Base-by-base conservation (phyloP, 768 basidiomycete genomes). In the Steccherinum ochraceum region DNA sequence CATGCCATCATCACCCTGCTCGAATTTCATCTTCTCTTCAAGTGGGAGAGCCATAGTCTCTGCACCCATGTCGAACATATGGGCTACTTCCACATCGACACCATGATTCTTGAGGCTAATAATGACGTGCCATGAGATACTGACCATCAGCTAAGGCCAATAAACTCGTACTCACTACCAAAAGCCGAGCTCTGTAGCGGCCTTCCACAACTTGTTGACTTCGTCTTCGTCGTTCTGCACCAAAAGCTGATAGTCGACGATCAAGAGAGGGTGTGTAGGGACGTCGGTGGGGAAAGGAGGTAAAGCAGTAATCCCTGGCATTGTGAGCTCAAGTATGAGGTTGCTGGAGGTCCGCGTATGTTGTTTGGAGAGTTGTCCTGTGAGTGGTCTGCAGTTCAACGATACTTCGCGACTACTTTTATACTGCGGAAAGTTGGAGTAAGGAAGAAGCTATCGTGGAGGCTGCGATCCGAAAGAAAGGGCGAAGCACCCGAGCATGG, bases 151-250 rank as follows among this genome's bases (percentile, higher is more conserved):
- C 23, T 26, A 35, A n/a, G 24, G 27, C n/a, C n/a, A n/a, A n/a
- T n/a, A 18, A 39, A 23, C 21, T 20, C 23, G 25, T 19, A 73
- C 76, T 58, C 58, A 76, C 73, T 78, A 79, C 72, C 77, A 79
- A 61, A 79, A 79, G 1, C 78, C 78, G 12, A 79, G 64, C 23
- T 67, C 63, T 0, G 73, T 76, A 16, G 74, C 73, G 0, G 77
- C 77, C 21, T 72, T 59, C 72, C 73, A 78, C 18, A 79, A 67
- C 48, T 59, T 67, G 5, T 72, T 66, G 5, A 72, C 59, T 59
- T 77, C 78, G 2, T 49, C 51, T 10, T 58, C 18, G 26, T 75
- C 66, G 1, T 70, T 60, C 0, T 58, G 57, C 24, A 64, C 63
- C 24, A 79, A 56, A 2, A 69, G 64, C 2, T 55, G 59, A 46